These are phyloP conservation scores for Hippophae gyantsensis DNA, from an alignment of 306 rosid genomes.

Conservation along the genomic window DNA sequence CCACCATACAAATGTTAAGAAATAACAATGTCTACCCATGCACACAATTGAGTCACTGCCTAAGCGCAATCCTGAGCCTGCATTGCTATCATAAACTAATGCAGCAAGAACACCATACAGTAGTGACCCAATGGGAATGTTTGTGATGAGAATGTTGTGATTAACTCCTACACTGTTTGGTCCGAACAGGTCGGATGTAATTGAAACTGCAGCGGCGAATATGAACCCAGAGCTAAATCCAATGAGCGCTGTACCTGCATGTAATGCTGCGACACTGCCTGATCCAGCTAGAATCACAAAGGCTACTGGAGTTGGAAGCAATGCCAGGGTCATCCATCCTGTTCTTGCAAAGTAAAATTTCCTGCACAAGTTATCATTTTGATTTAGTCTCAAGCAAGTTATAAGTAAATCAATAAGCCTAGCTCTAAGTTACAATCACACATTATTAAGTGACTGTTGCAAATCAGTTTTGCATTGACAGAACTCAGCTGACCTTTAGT, in stretches of 20 bases:
- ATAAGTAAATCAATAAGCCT: too few species aligned
- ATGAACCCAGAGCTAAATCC: constrained; percentile 93
- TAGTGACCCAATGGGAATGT: constrained; percentile 86
- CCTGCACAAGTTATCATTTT: constrained; percentile 29
- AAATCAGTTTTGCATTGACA: too few species aligned
- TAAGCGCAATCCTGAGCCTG: constrained; percentile 7
- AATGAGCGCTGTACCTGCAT: constrained; percentile 60
- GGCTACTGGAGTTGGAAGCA: constrained; percentile 82
- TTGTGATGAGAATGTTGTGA: constrained; percentile 85
- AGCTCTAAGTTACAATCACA: too few species aligned
- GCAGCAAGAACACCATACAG: constrained; percentile 80
- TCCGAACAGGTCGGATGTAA: constrained; percentile 88
- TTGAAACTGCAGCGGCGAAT: constrained; percentile 88
- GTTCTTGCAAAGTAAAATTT: constrained; percentile 89
- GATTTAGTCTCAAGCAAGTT: not conserved
- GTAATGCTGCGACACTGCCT: constrained; percentile 31
- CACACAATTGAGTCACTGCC: too few species aligned
- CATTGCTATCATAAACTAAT: constrained; percentile 57
- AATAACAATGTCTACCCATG: too few species aligned
- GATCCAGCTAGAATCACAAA: constrained; percentile 62
- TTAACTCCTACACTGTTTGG: constrained; percentile 72
- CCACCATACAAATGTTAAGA: too few species aligned
- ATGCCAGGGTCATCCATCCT: constrained; percentile 78
- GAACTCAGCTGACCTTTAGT: too few species aligned
- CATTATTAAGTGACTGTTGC: too few species aligned